These are phyloP conservation scores for Raddia guianensis DNA, from an alignment of 176 grass and related monocot genomes.

Conservation along the genomic window DNA sequence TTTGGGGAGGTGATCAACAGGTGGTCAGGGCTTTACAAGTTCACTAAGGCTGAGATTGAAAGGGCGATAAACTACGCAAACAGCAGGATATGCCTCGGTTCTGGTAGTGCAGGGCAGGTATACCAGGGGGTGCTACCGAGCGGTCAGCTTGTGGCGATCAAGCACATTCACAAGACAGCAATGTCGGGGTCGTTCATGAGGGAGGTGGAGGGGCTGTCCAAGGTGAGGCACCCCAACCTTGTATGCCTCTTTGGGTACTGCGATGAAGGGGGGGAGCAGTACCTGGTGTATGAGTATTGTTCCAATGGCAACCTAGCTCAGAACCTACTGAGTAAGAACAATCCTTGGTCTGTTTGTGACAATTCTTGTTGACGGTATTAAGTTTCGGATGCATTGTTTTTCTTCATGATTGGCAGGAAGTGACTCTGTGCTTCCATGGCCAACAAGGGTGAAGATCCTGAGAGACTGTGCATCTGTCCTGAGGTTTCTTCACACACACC, in stretches of 20 bases:
- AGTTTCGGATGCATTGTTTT: neutral
- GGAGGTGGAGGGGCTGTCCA: constrained; percentile 66
- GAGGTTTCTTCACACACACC: constrained; percentile 69
- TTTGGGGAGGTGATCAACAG: constrained; percentile 38
- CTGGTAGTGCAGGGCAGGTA: constrained; percentile 62
- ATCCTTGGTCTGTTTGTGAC: neutral
- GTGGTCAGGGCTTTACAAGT: constrained; percentile 70
- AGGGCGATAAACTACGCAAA: constrained; percentile 53
- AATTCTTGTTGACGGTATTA: neutral
- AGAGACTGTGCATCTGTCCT: constrained; percentile 61
- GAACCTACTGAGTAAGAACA: constrained; percentile 50
- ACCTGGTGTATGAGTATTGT: constrained; percentile 69
- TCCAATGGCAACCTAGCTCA: constrained; percentile 63
- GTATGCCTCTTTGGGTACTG: constrained; percentile 72
- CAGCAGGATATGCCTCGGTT: constrained; percentile 49
- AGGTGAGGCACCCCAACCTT: constrained; percentile 58
- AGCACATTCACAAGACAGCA: constrained; percentile 58
- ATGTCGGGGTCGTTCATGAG: constrained; percentile 51
- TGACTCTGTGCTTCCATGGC: constrained; percentile 56
- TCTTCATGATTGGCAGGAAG: constrained; percentile 40
- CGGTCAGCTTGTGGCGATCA: constrained; percentile 63
- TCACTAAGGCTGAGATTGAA: constrained; percentile 63
- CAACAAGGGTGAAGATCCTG: constrained; percentile 55
- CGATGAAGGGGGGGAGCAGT: constrained; percentile 60
- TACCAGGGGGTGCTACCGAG: constrained; percentile 69